Evolutionary conservation across 345 rosid genomes (phyloP).

Genomic region (Iberis pinnata): DNA sequence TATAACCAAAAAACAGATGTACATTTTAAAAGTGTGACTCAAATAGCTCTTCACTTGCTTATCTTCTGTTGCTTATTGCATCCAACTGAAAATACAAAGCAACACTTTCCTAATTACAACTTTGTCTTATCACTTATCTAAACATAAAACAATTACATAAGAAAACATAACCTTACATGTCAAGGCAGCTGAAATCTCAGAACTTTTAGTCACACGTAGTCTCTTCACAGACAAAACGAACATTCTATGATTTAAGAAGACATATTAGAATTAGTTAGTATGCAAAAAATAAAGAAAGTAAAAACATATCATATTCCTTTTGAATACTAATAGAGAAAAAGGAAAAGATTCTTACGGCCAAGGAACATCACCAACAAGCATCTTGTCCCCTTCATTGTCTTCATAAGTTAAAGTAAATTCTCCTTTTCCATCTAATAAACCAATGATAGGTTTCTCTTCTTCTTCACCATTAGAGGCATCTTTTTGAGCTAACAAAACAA

Average conservation of each 20-base stretch:
- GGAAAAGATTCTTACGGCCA: conserved; percentile 81
- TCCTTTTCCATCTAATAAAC: conserved; percentile 72
- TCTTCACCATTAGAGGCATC: conserved; percentile 56
- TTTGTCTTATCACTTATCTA: conserved; percentile 11
- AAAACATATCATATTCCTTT: conserved; percentile 36
- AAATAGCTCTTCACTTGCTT: conserved; percentile 16
- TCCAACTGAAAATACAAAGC: conserved; percentile 24
- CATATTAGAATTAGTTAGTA: conserved; percentile 21
- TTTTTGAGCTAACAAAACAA: conserved; percentile 52
- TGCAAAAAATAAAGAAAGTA: background rate
- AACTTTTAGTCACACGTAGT: conserved; percentile 86
- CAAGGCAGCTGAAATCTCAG: conserved; percentile 44
- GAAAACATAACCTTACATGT: conserved; percentile 26
- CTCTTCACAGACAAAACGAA: conserved; percentile 93
- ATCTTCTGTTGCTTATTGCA: conserved; percentile 29
- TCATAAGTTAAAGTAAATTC: conserved; percentile 95
- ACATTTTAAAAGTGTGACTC: conserved; percentile 17
- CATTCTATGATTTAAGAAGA: conserved; percentile 45
- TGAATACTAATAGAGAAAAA: no score
- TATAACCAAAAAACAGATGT: conserved; percentile 29
- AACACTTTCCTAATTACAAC: conserved; percentile 1
- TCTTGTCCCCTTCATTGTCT: conserved; percentile 98
- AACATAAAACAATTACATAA: conserved; percentile 2
- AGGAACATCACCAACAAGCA: conserved; percentile 99
- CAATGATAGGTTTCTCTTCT: conserved; percentile 63